Evolutionary conservation across 2,329 filamentous ascomycete species (phyloP).

Genomic region (Penicillium sp.): DNA sequence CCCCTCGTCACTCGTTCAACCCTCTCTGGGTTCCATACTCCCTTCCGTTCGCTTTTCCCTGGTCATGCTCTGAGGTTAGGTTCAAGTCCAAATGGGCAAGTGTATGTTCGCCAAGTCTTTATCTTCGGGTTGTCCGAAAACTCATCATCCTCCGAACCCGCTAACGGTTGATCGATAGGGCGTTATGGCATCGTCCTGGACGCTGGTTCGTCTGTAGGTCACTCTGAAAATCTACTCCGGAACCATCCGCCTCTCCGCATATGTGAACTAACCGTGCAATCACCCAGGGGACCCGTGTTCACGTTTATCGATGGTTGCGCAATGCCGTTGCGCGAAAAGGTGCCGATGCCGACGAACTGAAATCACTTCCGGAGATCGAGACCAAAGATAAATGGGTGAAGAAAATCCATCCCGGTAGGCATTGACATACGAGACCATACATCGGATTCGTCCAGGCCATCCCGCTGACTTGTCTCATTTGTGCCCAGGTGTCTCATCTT

Average conservation of each 20-base stretch:
- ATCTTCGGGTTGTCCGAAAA: slow-evolving; percentile 1
- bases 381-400: slow-evolving; percentile 88
- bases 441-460: neutral
- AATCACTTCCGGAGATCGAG: slow-evolving; percentile 75
- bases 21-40: slow-evolving; percentile 3
- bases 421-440: neutral
- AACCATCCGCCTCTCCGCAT: neutral
- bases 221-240: neutral
- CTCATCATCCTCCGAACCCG: neutral
- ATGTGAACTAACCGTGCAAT: slow-evolving; percentile 11
- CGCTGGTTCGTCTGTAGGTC: slow-evolving; percentile 82
- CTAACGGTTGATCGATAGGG: slow-evolving; percentile 43
- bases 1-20: slow-evolving; percentile 1
- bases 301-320: slow-evolving; percentile 93
- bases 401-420: slow-evolving; percentile 83
- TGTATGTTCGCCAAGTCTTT: slow-evolving; percentile 31
- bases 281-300: slow-evolving; percentile 78
- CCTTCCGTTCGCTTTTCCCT: slow-evolving; percentile 16
- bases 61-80: slow-evolving; percentile 37
- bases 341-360: slow-evolving; percentile 63
- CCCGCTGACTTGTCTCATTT: slow-evolving; percentile 11
- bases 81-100: slow-evolving; percentile 47
- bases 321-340: slow-evolving; percentile 67
- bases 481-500: slow-evolving; percentile 74
- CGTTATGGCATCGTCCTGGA: slow-evolving; percentile 94